phyloP scores from a whole-genome alignment of 495 filamentous ascomycete species.

The Chlorociboria aeruginascens region DNA sequence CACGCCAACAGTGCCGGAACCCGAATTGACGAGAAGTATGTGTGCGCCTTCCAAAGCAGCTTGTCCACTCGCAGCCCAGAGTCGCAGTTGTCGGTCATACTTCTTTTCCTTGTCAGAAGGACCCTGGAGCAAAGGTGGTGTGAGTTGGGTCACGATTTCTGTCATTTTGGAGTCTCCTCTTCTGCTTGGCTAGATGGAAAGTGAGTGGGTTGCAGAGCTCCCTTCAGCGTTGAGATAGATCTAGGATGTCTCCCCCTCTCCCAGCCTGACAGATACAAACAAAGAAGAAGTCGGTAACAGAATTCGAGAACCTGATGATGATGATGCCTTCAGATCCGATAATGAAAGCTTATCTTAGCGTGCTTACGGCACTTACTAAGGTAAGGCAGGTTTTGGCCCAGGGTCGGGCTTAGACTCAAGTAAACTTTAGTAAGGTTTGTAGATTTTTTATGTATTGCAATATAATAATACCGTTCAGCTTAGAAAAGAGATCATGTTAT shows the following conservation, averaged over 20 bases:
- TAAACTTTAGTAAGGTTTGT: no score
- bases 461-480: no score
- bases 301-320: no score
- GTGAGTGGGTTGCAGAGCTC: not conserved
- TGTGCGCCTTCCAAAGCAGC: conserved; percentile 80
- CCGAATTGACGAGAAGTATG: conserved; percentile 77
- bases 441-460: no score
- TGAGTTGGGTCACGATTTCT: conserved; percentile 26
- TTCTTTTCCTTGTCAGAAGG: conserved; percentile 82
- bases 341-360: no score
- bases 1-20: conserved; percentile 70
- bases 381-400: no score
- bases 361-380: no score
- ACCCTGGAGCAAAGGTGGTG: conserved; percentile 40
- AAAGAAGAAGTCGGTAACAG: no score
- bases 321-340: no score
- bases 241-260: not conserved
- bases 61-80: conserved; percentile 93
- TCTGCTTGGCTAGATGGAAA: not conserved
- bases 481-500: no score
- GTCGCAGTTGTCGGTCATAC: conserved; percentile 89
- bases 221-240: not conserved
- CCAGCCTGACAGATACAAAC: no score
- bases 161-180: conserved; percentile 13
- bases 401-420: no score